Conservation (phyloP, 2,329 filamentous ascomycete species). For the Ophiocordyceps australis region DNA sequence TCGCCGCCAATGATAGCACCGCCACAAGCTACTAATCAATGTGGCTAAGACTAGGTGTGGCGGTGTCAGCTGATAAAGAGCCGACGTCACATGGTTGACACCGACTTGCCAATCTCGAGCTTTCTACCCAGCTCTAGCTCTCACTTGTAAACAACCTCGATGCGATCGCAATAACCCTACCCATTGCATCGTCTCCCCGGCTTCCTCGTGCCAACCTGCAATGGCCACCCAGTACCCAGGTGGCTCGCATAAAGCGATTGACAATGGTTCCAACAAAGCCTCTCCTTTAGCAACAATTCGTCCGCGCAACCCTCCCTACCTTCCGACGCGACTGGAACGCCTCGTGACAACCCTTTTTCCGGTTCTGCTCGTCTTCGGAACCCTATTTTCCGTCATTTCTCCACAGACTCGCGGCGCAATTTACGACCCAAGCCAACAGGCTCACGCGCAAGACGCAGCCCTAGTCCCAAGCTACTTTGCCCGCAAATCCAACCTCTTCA, state of each 20-base stretch:
- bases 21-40: too few relatives aligned
- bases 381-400: conserved; percentile 62
- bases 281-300: conserved; percentile 6
- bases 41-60: too few relatives aligned
- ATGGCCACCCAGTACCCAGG: too few relatives aligned
- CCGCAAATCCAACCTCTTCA: conserved; percentile 83
- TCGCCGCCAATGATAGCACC: too few relatives aligned
- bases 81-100: too few relatives aligned
- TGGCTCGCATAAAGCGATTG: neutral
- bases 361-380: conserved; percentile 58
- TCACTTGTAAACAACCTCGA: too few relatives aligned
- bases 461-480: conserved; percentile 75
- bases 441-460: conserved; percentile 36
- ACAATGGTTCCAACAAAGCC: neutral
- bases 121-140: too few relatives aligned
- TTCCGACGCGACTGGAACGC: conserved; percentile 53
- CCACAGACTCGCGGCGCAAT: conserved; percentile 46
- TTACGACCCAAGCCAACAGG: conserved; percentile 44
- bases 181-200: too few relatives aligned
- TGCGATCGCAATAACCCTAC: too few relatives aligned
- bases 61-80: too few relatives aligned
- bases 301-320: conserved; percentile 33
- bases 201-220: too few relatives aligned
- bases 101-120: too few relatives aligned
- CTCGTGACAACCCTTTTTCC: conserved; percentile 57